Evolutionary conservation across 495 filamentous ascomycete genomes (phyloP), one percentile per base, ranked within the genome.

Genomic region (Penicillium tannophilum): DNA sequence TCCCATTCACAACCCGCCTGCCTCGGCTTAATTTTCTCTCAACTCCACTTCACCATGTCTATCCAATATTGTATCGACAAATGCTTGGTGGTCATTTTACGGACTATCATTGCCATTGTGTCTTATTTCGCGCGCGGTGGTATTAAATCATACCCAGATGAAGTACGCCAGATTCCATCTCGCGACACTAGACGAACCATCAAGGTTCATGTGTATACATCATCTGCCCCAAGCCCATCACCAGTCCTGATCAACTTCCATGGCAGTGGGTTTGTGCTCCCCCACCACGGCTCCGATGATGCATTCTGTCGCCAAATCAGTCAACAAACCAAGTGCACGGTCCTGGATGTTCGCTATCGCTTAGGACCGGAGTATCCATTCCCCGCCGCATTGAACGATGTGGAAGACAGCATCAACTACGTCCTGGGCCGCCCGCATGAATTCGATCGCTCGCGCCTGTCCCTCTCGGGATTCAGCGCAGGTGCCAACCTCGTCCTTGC

Each of bases 361-460:
- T 81, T 95, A 3, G 84, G 90, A 2, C 92, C 92, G 1, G 89
- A 94, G 67, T 64, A 87, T 61, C 82, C 89, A 0, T 94, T 94
- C 70, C 90, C 90, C 16, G 81, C 88, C 0, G 88, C 88, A 6
- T 68, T 95, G 16, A 77, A 95, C 39, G 91, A 95, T 60, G 88
- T 83, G 35, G 74, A 80, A 56, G 76, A 79, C 59, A 63, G 60
- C 10, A 65, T 79, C 30, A 67, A 65, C 9, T 75, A 74, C 57
- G 73, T 73, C 4, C 63, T 72, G 0, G 31, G 64, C 8, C 64
- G 63, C 1, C 63, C 72, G 2, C 63, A 70, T 5, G 63, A 70
- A 20, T 80, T 76, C 42, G 69, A 79, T 45, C 42, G 52, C 10
- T 62, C 67, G 4, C 72, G 65, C 4, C 47, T 80, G 16, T 74